phyloP scores from a whole-genome alignment of 768 basidiomycete genomes.

The Boletus reticuloceps region DNA sequence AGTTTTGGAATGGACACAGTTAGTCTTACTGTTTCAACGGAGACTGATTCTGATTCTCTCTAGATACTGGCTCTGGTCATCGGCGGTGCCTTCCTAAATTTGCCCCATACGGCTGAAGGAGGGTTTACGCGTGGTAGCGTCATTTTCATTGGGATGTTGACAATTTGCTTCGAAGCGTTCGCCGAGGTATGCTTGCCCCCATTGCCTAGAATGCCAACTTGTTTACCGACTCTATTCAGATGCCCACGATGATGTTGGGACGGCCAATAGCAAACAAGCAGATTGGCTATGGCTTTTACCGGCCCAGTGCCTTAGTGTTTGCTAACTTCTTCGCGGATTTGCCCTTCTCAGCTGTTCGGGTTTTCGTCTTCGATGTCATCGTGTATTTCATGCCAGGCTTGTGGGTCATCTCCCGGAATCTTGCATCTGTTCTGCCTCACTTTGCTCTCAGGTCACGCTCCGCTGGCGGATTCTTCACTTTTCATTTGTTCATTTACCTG shows the following conservation, averaged over 20 bases:
- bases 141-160: constrained; percentile 68
- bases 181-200: constrained; percentile 48
- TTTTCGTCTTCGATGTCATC: constrained; percentile 61
- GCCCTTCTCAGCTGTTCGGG: constrained; percentile 60
- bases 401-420: constrained; percentile 26
- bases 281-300: constrained; percentile 63
- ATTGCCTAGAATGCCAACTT: background rate
- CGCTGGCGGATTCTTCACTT: constrained; percentile 49
- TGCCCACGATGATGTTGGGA: constrained; percentile 77
- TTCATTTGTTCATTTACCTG: constrained; percentile 62
- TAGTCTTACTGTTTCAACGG: constrained; percentile 23
- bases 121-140: constrained; percentile 87
- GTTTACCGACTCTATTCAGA: constrained; percentile 30
- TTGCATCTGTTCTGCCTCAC: constrained; percentile 19
- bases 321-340: constrained; percentile 69
- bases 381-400: constrained; percentile 69
- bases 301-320: constrained; percentile 60
- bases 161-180: constrained; percentile 70
- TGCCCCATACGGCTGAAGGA: constrained; percentile 70
- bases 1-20: constrained; percentile 62
- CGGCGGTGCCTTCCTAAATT: constrained; percentile 72
- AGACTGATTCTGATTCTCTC: background rate
- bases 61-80: constrained; percentile 48
- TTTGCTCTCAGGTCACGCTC: constrained; percentile 26
- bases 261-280: constrained; percentile 74